These are phyloP conservation scores for Tulasnella sp. DNA, from an alignment of 768 basidiomycete species.

Conservation along the genomic window DNA sequence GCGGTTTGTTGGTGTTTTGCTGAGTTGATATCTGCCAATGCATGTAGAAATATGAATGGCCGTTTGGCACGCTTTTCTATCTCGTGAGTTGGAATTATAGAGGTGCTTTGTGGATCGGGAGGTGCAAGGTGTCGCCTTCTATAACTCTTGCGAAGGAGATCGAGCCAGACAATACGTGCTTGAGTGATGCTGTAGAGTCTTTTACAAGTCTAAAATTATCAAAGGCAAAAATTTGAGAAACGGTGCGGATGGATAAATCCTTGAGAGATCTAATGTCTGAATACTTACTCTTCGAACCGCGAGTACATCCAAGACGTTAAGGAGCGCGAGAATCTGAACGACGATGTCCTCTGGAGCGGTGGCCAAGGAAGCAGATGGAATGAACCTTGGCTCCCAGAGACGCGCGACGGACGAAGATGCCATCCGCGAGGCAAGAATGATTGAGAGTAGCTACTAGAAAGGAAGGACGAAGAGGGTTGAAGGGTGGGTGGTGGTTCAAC, in stretches of 20 bases:
- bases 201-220: slow-evolving; percentile 7
- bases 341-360: slow-evolving; percentile 11
- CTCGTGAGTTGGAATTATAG: background rate
- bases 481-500: too few species aligned
- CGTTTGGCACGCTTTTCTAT: slow-evolving; percentile 12
- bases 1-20: background rate
- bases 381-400: too few species aligned
- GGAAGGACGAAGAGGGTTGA: too few species aligned
- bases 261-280: background rate
- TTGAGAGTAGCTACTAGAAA: too few species aligned
- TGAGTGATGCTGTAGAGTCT: slow-evolving; percentile 4
- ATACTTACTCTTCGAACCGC: slow-evolving; percentile 8
- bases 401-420: too few species aligned
- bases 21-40: slow-evolving; percentile 8
- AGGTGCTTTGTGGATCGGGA: background rate
- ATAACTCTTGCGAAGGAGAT: background rate
- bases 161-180: slow-evolving; percentile 13
- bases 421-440: too few species aligned
- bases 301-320: slow-evolving; percentile 8
- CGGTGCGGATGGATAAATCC: background rate
- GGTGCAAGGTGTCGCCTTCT: slow-evolving; percentile 3
- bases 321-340: slow-evolving; percentile 5
- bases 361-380: slow-evolving; percentile 9
- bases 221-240: background rate
- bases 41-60: slow-evolving; percentile 6